Evolutionary conservation across 2,329 filamentous ascomycete genomes (phyloP).

Genomic region (Onygena corvina): DNA sequence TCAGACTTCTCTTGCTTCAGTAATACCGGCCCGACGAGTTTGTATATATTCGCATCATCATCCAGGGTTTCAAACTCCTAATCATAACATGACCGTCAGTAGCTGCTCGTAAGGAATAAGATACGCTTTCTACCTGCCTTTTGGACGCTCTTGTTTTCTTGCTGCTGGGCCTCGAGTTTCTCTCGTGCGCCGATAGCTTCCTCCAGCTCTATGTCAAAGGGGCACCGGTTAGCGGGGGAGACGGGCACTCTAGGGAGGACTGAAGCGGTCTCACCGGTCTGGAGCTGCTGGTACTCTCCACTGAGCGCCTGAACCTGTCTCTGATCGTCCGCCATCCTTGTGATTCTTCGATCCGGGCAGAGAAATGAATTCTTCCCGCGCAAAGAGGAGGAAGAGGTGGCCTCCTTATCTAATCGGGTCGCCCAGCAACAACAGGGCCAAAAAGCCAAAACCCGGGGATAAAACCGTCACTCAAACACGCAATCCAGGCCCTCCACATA

Average conservation of each 20-base stretch:
- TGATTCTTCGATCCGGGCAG: neutral
- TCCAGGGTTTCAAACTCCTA: conserved; percentile 72
- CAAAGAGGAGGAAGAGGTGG: neutral
- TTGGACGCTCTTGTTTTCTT: conserved; percentile 82
- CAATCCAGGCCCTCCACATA: neutral
- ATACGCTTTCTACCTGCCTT: conserved; percentile 42
- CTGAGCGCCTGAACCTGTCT: conserved; percentile 69
- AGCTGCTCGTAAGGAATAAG: neutral
- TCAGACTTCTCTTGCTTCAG: conserved; percentile 90
- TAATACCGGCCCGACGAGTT: conserved; percentile 81
- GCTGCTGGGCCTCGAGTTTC: conserved; percentile 80
- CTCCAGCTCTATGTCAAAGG: conserved; percentile 57
- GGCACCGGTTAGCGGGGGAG: conserved; percentile 2
- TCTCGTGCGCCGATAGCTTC: conserved; percentile 65
- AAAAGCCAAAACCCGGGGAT: conserved; percentile 11
- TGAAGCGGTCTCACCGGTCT: conserved; percentile 52
- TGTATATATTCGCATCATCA: conserved; percentile 85
- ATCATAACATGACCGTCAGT: neutral
- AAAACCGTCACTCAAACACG: conserved; percentile 1
- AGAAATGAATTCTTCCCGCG: neutral
- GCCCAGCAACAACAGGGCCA: conserved; percentile 12
- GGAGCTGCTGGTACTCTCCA: conserved; percentile 76
- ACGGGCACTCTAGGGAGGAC: neutral
- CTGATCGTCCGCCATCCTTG: conserved; percentile 57
- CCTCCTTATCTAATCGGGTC: conserved; percentile 4